A percentile compares a stretch with the other conserved stretches of the same genome.
phyloP scores from a whole-genome alignment of 176 grass and related monocot species.

The Oryza nivara region DNA sequence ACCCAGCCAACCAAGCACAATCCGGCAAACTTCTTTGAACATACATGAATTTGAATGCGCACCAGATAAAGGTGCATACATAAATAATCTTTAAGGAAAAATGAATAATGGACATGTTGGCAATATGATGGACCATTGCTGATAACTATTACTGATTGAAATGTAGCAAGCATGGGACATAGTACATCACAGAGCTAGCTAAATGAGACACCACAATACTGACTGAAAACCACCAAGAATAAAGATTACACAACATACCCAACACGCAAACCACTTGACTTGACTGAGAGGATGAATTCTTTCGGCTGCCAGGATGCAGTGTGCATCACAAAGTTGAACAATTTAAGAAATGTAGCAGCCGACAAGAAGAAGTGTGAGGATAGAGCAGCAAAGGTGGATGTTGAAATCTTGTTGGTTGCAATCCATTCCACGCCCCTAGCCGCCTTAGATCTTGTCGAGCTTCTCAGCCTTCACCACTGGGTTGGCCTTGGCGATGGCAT shows the following conservation, averaged over 20 bases:
- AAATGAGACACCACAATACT: conserved; percentile 59
- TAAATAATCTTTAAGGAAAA: background rate
- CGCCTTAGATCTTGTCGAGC: conserved; percentile 91
- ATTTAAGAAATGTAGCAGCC: conserved; percentile 36
- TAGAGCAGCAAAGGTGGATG: conserved; percentile 39
- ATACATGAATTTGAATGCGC: background rate
- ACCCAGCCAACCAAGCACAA: background rate
- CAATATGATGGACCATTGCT: conserved; percentile 52
- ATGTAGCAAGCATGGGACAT: conserved; percentile 48
- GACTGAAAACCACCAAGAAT: conserved; percentile 53
- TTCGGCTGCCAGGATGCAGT: conserved; percentile 60
- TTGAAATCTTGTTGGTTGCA: conserved; percentile 27
- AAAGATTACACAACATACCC: conserved; percentile 63
- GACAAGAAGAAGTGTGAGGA: conserved; percentile 55
- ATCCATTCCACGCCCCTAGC: conserved; percentile 27
- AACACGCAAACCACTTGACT: conserved; percentile 66
- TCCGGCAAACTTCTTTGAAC: background rate
- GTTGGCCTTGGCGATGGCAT: conserved; percentile 95
- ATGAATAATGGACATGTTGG: background rate
- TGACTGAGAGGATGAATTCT: conserved; percentile 44
- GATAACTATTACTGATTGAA: conserved; percentile 62
- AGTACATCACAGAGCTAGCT: conserved; percentile 65
- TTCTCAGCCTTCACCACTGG: conserved; percentile 98
- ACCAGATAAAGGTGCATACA: background rate
- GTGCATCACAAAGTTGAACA: conserved; percentile 42